These are phyloP conservation scores for Funneliformis mosseae DNA, from an alignment of 192 early-diverging fungal species.

Conservation along the genomic window DNA sequence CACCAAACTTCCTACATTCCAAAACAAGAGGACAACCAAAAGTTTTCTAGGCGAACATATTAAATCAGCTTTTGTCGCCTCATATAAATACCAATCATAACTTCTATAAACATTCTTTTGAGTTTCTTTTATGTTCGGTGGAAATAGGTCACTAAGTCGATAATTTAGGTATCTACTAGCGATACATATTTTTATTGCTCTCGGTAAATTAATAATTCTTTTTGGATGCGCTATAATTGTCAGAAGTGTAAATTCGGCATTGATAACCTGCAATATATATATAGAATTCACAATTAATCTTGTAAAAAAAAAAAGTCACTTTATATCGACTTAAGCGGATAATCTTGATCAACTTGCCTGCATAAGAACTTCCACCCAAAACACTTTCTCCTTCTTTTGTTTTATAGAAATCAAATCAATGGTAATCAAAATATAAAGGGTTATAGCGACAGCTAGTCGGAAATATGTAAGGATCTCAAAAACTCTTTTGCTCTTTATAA, in stretches of 20 bases:
- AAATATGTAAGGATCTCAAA: slow-evolving; percentile 4
- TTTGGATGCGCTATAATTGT: slow-evolving; percentile 28
- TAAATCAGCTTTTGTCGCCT: slow-evolving; percentile 11
- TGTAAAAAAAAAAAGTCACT: background rate
- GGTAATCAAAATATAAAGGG: slow-evolving; percentile 4
- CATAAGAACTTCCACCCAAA: slow-evolving; percentile 20
- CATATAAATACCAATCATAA: slow-evolving; percentile 33
- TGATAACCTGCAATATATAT: background rate
- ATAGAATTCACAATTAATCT: background rate
- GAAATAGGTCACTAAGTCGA: background rate
- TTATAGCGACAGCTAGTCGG: background rate
- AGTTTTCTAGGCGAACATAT: slow-evolving; percentile 19
- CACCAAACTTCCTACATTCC: slow-evolving; percentile 29
- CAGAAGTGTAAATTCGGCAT: slow-evolving; percentile 13
- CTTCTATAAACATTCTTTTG: slow-evolving; percentile 21
- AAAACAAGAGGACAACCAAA: slow-evolving; percentile 7
- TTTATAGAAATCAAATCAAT: slow-evolving; percentile 17
- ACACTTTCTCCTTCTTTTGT: slow-evolving; percentile 5
- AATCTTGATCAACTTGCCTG: background rate
- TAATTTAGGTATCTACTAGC: slow-evolving; percentile 7
- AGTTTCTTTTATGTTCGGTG: background rate
- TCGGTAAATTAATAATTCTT: slow-evolving; percentile 17
- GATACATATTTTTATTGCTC: slow-evolving; percentile 25
- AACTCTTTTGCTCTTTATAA: background rate
- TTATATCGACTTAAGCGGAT: too few relatives aligned